Evolutionary conservation across 768 basidiomycete species (phyloP), one percentile per base, ranked within the genome.

Genomic region (Mycena latifolia): DNA sequence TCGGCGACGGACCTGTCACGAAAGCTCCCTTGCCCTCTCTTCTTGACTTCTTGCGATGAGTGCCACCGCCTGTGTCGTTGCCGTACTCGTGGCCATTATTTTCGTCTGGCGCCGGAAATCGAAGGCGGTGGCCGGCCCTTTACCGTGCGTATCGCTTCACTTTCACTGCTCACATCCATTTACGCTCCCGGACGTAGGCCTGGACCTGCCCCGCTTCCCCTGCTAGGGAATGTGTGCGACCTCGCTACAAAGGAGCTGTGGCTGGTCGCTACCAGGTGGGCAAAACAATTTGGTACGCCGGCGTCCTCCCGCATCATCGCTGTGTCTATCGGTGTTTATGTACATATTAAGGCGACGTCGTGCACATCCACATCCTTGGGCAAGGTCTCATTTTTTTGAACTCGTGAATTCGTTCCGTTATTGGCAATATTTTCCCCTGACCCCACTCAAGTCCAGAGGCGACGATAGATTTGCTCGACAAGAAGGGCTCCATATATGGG

Each of bases 401-500:
- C 20, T 43, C 41, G 41, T 43, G 18, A 43, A 20, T 43, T 11
- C 5, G 37, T 31, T 41, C 50, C 45, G 14, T 47, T 50, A 47
- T 93, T 55, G 91, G 88, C 76, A 85, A n/a, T 43, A 12, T 43
- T 43, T 6, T 2, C 14, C 14, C 33, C 41, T 43, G 41, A n/a
- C 14, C 14, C n/a, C 18, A 22, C 20, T 20, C 20, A 43, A 37
- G 84, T 35, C 82, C 84, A 9, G 84, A 89, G 39, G 88, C 83
- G 0, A 85, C 84, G 0, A 79, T 81, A 41, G 92, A 92, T 37
- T 77, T 94, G 60, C 78, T 94, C 68, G 92, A 93, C 60, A 90
- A 86, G 72, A 85, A 87, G 31, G 90, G 91, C 9, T 78, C 84
- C 11, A 88, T 92, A 29, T 93, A 93, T 75, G 89, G 92, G 10